These are phyloP conservation scores for Rhodotorula sp. DNA, from an alignment of 1,284 basidiomycete genomes.

Conservation along the genomic window DNA sequence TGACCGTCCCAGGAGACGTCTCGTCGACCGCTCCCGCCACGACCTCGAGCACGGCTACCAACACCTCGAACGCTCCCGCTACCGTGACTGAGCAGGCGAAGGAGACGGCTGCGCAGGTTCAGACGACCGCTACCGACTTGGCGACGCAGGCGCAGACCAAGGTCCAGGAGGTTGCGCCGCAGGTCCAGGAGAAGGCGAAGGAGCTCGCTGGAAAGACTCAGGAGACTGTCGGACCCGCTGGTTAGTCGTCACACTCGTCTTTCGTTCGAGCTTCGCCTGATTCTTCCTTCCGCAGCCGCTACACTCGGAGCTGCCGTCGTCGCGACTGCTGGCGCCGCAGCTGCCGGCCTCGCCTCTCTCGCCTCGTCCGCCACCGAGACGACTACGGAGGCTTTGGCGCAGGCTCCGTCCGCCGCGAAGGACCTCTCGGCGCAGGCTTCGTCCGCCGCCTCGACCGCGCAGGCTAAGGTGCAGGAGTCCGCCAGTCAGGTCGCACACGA, in stretches of 20 bases:
- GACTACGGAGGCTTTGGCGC: not conserved
- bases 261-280: not conserved
- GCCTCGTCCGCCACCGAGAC: not conserved
- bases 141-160: conserved; percentile 5
- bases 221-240: conserved; percentile 15
- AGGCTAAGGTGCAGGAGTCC: conserved; percentile 7
- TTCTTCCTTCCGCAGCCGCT: not conserved
- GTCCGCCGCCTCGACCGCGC: not conserved
- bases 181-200: not conserved
- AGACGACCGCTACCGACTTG: conserved; percentile 8
- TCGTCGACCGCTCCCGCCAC: conserved; percentile 10
- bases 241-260: not conserved
- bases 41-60: not conserved
- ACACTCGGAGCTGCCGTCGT: conserved; percentile 5
- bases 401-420: not conserved
- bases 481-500: not conserved
- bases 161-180: conserved; percentile 8
- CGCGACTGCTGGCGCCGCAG: conserved; percentile 12
- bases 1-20: conserved; percentile 21
- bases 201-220: not conserved
- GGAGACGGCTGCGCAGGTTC: conserved; percentile 12
- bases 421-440: not conserved
- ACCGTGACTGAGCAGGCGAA: not conserved
- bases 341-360: conserved; percentile 13
- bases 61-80: not conserved